Evolutionary conservation across 345 rosid species (phyloP).

Genomic region (Eutrema heterophyllum): DNA sequence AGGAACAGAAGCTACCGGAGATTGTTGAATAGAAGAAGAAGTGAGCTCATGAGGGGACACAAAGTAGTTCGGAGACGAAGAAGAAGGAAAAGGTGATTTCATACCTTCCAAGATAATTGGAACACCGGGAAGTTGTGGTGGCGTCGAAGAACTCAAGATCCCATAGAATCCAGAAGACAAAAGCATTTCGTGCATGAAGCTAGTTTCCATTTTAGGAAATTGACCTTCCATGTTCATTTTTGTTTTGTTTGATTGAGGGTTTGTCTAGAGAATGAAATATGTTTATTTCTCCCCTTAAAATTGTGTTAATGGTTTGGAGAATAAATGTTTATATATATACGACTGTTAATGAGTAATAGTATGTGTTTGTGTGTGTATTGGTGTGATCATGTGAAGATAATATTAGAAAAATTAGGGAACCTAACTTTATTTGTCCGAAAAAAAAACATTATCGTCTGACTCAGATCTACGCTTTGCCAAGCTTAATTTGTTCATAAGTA

Average conservation of each 20-base stretch:
- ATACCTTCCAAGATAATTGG: slow-evolving; percentile 40
- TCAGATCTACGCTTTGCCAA: slow-evolving; percentile 40
- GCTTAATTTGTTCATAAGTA: slow-evolving; percentile 22
- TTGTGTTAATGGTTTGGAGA: slow-evolving; percentile 23
- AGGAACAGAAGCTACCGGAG: slow-evolving; percentile 24
- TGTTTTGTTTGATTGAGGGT: background rate
- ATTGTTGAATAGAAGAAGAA: slow-evolving; percentile 15
- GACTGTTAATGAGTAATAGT: background rate
- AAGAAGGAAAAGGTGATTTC: slow-evolving; percentile 22
- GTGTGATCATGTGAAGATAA: slow-evolving; percentile 26
- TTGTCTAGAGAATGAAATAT: slow-evolving; percentile 15
- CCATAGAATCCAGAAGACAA: slow-evolving; percentile 37
- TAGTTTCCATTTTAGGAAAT: slow-evolving; percentile 51
- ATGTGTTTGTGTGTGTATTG: slow-evolving; percentile 14
- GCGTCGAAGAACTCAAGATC: slow-evolving; percentile 26
- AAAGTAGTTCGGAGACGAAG: slow-evolving; percentile 17
- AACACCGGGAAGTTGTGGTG: slow-evolving; percentile 30
- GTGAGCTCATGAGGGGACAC: slow-evolving; percentile 10
- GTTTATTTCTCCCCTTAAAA: background rate
- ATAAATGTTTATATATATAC: slow-evolving; percentile 46
- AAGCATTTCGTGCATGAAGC: slow-evolving; percentile 41
- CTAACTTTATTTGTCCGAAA: slow-evolving; percentile 28
- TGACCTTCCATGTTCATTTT: slow-evolving; percentile 39
- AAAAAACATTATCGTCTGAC: slow-evolving; percentile 35
- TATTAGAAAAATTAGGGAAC: slow-evolving; percentile 29